These are phyloP conservation scores for Talaromyces sp. DNA, from an alignment of 2,329 filamentous ascomycete species.

Conservation along the genomic window DNA sequence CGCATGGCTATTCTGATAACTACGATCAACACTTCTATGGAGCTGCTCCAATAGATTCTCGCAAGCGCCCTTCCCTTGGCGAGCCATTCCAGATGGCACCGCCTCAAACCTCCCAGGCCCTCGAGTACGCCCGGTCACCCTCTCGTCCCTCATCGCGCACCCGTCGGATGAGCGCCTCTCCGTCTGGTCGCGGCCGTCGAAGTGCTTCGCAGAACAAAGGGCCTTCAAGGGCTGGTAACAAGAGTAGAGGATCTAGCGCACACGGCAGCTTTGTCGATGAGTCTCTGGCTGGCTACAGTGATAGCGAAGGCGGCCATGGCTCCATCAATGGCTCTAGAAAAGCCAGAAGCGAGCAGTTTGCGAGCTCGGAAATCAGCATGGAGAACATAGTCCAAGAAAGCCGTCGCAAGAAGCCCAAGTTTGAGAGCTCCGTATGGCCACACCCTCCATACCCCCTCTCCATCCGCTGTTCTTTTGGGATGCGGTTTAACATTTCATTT, in stretches of 20 bases:
- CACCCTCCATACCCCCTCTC: constrained; percentile 12
- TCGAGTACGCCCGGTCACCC: constrained; percentile 56
- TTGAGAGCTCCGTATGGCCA: constrained; percentile 87
- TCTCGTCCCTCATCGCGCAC: constrained; percentile 67
- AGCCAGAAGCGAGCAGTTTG: constrained; percentile 75
- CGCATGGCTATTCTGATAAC: constrained; percentile 48
- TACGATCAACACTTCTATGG: constrained; percentile 42
- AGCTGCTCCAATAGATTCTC: constrained; percentile 47
- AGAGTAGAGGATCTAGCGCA: constrained; percentile 60
- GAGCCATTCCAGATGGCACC: constrained; percentile 62
- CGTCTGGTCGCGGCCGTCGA: constrained; percentile 63
- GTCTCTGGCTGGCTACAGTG: constrained; percentile 71
- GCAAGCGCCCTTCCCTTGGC: constrained; percentile 55
- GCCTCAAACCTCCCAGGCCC: constrained; percentile 46
- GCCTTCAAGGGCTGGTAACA: constrained; percentile 61
- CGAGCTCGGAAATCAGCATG: constrained; percentile 93
- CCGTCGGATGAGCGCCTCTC: constrained; percentile 74
- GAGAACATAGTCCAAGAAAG: constrained; percentile 98
- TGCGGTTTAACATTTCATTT: constrained; percentile 14
- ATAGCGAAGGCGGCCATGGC: constrained; percentile 74
- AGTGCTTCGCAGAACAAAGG: constrained; percentile 74
- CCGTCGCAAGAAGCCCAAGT: constrained; percentile 87
- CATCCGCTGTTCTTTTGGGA: not conserved
- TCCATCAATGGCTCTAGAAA: constrained; percentile 68
- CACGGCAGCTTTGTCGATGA: constrained; percentile 63